A percentile compares a stretch with the other conserved stretches of the same genome.
These are phyloP conservation scores for Cercospora sp. DNA, from an alignment of 2,329 filamentous ascomycete species.

Conservation along the genomic window DNA sequence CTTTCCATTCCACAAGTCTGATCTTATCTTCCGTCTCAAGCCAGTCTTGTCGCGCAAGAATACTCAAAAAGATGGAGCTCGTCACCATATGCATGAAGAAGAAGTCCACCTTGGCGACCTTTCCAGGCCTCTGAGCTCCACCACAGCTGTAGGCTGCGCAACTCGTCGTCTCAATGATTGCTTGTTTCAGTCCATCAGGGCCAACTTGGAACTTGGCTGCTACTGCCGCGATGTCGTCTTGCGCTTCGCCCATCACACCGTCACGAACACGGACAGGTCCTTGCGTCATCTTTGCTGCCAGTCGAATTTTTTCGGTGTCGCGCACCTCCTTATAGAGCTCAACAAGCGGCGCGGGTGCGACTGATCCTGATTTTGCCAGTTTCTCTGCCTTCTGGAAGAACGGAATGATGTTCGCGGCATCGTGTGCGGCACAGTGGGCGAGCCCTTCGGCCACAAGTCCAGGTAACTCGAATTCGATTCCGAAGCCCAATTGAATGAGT, in stretches of 20 bases:
- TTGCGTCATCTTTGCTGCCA: constrained; percentile 37
- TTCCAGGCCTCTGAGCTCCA: constrained; percentile 13
- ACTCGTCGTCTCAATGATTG: constrained; percentile 14
- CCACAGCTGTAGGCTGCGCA: constrained; percentile 19
- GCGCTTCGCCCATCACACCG: constrained; percentile 13
- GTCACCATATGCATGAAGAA: constrained; percentile 41
- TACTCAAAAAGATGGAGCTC: constrained; percentile 37
- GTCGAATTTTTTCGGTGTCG: constrained; percentile 56
- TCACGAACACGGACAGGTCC: constrained; percentile 4
- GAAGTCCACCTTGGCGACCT: constrained; percentile 29
- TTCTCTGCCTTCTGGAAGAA: constrained; percentile 58
- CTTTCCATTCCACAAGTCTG: constrained; percentile 33
- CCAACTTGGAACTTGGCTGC: constrained; percentile 12
- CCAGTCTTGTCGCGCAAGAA: constrained; percentile 38
- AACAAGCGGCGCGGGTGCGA: constrained; percentile 46
- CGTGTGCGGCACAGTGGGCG: constrained; percentile 71
- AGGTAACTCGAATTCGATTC: constrained; percentile 75
- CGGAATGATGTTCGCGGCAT: constrained; percentile 49
- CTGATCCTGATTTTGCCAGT: constrained; percentile 35
- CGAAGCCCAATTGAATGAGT: constrained; percentile 79
- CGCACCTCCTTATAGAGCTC: constrained; percentile 62
- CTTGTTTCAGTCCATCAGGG: constrained; percentile 8
- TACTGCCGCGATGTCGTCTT: constrained; percentile 12
- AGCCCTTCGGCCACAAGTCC: constrained; percentile 76
- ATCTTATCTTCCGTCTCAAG: constrained; percentile 35